Percentiles rank a stretch among this genome's conserved stretches.
Evolutionary conservation across 2,329 filamentous ascomycete genomes (phyloP).

Genomic region (Podosphaera fusca): DNA sequence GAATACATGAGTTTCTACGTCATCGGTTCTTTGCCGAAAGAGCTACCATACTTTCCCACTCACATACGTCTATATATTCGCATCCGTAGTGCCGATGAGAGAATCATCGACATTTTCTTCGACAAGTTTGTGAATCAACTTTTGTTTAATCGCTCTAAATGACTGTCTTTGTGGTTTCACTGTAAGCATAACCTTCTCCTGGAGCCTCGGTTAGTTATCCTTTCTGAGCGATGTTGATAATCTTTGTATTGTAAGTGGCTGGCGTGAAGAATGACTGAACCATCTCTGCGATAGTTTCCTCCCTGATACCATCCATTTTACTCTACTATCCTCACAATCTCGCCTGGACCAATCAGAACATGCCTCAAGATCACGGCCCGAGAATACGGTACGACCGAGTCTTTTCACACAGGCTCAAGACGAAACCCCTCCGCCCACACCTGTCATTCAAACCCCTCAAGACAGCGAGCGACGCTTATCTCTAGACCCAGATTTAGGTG

Average conservation of each 20-base stretch:
- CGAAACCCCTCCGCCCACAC: slow-evolving; percentile 16
- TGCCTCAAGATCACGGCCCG: slow-evolving; percentile 20
- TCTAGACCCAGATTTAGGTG: slow-evolving; percentile 27
- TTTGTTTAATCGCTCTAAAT: slow-evolving; percentile 18
- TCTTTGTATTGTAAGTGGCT: not conserved
- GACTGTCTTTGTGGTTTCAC: slow-evolving; percentile 35
- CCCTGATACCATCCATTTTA: slow-evolving; percentile 80
- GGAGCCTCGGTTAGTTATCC: not conserved
- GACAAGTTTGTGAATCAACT: not conserved
- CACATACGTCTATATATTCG: not conserved
- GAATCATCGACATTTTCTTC: not conserved
- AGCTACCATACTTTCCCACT: not conserved
- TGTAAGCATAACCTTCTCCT: slow-evolving; percentile 22
- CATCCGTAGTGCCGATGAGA: not conserved
- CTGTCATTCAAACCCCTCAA: slow-evolving; percentile 17
- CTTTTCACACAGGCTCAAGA: slow-evolving; percentile 13
- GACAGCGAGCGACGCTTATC: slow-evolving; percentile 28
- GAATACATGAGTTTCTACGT: not conserved
- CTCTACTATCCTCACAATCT: slow-evolving; percentile 31
- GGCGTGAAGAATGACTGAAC: not conserved
- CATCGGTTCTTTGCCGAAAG: not conserved
- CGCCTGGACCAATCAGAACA: slow-evolving; percentile 10
- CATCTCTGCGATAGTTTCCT: slow-evolving; percentile 43
- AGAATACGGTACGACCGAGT: slow-evolving; percentile 28
- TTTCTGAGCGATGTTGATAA: slow-evolving; percentile 1